Evolutionary conservation across 2,329 filamentous ascomycete genomes (phyloP), one percentile per base, ranked within the genome.

Genomic region (Fusarium piperis): DNA sequence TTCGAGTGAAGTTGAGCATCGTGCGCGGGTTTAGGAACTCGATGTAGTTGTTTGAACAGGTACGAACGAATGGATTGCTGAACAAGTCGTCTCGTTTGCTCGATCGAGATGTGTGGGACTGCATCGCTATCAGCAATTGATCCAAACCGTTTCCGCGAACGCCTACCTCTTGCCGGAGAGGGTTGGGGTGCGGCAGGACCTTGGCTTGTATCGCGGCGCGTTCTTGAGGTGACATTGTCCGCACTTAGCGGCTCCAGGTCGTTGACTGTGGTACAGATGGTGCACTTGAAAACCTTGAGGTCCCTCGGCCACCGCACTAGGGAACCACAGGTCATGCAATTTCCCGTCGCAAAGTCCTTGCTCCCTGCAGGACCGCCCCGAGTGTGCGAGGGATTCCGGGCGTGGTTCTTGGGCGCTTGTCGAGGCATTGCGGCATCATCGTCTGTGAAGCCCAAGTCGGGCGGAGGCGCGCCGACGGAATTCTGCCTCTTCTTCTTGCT

Each of bases 271-370:
- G 93, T 84, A 80, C 94, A 97, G 61, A 93, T 92, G 44, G 93
- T 92, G 80, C 94, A 97, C 74, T 94, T 89, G 80, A 96, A 97
- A 38, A 92, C 88, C 36, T 88, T 88, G 68, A 94, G 82, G 59
- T 91, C 89, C 68, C 87, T 89, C 2, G 94, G 94, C 91, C 94
- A 97, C 63, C 92, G 88, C 71, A 97, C 91, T 62, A 91, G 89
- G 61, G 92, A 92, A 75, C 92, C 93, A 80, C 94, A 97, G 35
- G 94, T 95, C 89, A 95, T 94, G 79, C 94, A 97, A 74, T 89
- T 91, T 23, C 93, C 92, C 33, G 89, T 91, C 30, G 86, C 85
- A 76, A 92, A 89, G 73, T 93, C 89, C 73, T 86, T 89, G 71
- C 79, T 83, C 33, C 79, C 80, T 12, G 70, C 56, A 8, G 70